Evolutionary conservation across 805 yeast genomes (phyloP), one percentile per base, ranked within the genome.

Genomic region (Candida michaelii): DNA sequence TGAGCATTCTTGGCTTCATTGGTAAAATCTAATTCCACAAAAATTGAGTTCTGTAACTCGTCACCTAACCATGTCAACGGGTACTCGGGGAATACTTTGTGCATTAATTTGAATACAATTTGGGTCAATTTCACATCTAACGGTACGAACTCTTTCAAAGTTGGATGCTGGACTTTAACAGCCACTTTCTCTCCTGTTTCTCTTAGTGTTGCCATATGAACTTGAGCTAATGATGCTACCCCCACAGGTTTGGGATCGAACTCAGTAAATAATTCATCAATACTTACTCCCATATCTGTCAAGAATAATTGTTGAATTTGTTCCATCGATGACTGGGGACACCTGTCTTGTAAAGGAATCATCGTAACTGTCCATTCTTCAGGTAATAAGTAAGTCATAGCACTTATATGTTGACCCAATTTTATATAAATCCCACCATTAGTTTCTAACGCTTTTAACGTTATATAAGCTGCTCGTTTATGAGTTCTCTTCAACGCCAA

Each of bases 31-130:
- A 93, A 71, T 62, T 93, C 99, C n/a, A 86, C 89, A 57, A 74
- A 89, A 40, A 93, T 89, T 1, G 96, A 87, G 25, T 73, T 73
- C 54, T 86, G 88, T 61, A 93, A 71, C 63, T 93, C 99, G 45
- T 93, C 97, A 11, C 96, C 88, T n/a, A 93, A 72, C 99, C 99
- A 93, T 3, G 83, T 79, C 51, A 95, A 65, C 0, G 98, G 96
- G 57, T 91, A 93, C 44, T 93, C 93, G 0, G 99, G 98, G 58
- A 93, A 93, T 9, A 87, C 82, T 49, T 76, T 75, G 56, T 81
- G 80, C 72, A 93, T 80, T 47, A 85, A 63, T 21, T 71, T 68
- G 57, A 91, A 91, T 3, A 90, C 95, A 2, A 80, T 70, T 43
- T 77, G 75, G 0, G 97, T 90, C 58, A 93, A 63, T 54, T 77